A percentile compares a stretch with the other conserved stretches of the same genome.
Evolutionary conservation across 345 rosid genomes (phyloP).

Genomic region (Crucihimalaya himalaica): DNA sequence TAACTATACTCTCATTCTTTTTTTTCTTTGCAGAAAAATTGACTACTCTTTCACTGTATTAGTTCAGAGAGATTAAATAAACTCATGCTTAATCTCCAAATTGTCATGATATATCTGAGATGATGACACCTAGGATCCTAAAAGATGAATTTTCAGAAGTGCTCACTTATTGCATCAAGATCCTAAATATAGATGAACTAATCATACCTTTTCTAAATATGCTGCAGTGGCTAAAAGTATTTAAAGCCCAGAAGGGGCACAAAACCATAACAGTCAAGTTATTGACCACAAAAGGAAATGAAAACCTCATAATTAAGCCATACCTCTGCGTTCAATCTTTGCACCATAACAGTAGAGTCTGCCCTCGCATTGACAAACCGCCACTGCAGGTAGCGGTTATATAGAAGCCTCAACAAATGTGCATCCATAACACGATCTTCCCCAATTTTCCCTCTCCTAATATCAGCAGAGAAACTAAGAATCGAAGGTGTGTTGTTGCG

Average conservation of each 20-base stretch:
- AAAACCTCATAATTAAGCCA: not conserved
- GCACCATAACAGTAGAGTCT: slow-evolving; percentile 63
- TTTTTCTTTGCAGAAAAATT: not conserved
- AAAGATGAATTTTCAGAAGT: not conserved
- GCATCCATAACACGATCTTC: slow-evolving; percentile 75
- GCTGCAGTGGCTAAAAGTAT: slow-evolving; percentile 8
- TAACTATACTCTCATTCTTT: not conserved
- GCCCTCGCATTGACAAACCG: slow-evolving; percentile 88
- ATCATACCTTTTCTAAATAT: not conserved
- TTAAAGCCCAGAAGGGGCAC: slow-evolving; percentile 4
- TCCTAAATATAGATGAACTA: slow-evolving; percentile 3
- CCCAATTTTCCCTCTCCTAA: slow-evolving; percentile 77
- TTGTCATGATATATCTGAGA: not conserved
- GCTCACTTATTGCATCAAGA: not conserved
- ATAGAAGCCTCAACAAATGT: slow-evolving; percentile 73
- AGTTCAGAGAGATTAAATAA: not conserved
- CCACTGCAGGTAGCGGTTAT: slow-evolving; percentile 89
- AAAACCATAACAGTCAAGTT: not conserved
- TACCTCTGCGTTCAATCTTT: slow-evolving; percentile 83
- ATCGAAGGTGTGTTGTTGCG: slow-evolving; percentile 53
- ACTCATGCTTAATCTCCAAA: slow-evolving; percentile 12
- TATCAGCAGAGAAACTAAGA: slow-evolving; percentile 84
- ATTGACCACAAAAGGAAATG: not conserved
- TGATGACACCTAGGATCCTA: slow-evolving; percentile 9
- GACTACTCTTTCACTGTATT: not conserved